Evolutionary conservation across 139 green algal species (phyloP).

Genomic region (Coccomyxa sp.): DNA sequence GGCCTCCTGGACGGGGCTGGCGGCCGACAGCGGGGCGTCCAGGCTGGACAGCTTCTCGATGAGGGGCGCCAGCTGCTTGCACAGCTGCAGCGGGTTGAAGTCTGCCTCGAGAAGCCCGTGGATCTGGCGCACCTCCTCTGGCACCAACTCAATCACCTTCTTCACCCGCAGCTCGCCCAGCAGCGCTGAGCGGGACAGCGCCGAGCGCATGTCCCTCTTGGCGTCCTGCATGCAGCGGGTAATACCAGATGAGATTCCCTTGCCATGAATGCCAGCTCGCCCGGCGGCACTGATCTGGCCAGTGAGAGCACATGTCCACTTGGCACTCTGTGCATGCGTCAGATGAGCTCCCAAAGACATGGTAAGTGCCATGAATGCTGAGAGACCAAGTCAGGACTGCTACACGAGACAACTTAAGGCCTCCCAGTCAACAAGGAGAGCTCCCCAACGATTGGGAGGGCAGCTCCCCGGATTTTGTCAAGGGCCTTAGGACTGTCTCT

Average conservation of each 20-base stretch:
- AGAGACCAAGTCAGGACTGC: too few species aligned
- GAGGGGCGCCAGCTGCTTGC: constrained; percentile 67
- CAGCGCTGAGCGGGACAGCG: constrained; percentile 72
- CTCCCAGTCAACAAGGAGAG: too few species aligned
- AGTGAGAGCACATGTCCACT: too few species aligned
- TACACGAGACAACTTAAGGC: too few species aligned
- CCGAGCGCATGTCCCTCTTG: constrained; percentile 31
- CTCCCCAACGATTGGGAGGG: too few species aligned
- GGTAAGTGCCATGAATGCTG: too few species aligned
- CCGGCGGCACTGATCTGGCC: too few species aligned
- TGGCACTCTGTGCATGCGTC: too few species aligned
- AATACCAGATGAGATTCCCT: background rate
- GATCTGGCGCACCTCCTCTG: constrained; percentile 54
- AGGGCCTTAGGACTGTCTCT: too few species aligned
- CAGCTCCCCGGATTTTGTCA: too few species aligned
- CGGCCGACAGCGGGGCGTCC: constrained; percentile 35
- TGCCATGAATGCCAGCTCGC: too few species aligned
- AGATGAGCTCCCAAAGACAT: too few species aligned
- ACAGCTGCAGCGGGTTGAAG: constrained; percentile 93
- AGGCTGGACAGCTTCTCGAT: constrained; percentile 60
- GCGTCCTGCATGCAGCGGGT: constrained; percentile 13
- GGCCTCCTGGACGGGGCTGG: constrained; percentile 45
- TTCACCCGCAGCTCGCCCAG: constrained; percentile 71
- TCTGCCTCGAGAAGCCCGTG: constrained; percentile 81
- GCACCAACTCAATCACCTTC: constrained; percentile 78